Evolutionary conservation across 2,329 filamentous ascomycete species (phyloP).

Genomic region (Colletotrichum cordylinicola): DNA sequence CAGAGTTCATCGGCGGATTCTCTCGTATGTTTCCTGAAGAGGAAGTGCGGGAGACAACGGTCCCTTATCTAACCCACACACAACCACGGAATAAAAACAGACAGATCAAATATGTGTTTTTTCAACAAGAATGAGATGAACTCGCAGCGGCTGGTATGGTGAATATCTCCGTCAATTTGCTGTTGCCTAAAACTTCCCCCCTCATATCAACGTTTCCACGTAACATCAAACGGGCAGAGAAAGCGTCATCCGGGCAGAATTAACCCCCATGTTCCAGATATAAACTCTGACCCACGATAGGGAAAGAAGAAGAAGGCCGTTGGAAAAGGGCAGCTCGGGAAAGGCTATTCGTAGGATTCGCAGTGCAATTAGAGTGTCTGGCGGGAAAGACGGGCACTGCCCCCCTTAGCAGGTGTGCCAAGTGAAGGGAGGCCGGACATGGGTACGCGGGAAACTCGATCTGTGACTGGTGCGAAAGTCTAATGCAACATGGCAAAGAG

Average conservation of each 20-base stretch:
- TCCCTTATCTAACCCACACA: background rate
- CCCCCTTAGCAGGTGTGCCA: background rate
- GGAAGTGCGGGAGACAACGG: background rate
- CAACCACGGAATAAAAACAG: background rate
- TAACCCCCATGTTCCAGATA: background rate
- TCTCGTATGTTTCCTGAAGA: background rate
- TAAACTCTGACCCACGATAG: background rate
- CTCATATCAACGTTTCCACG: background rate
- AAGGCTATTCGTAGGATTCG: background rate
- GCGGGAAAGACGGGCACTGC: background rate
- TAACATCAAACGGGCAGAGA: background rate
- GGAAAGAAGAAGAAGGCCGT: background rate
- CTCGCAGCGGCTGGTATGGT: background rate
- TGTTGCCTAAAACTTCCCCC: background rate
- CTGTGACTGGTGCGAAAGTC: background rate
- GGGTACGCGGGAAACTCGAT: background rate
- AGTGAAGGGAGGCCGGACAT: background rate
- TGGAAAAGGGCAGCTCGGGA: background rate
- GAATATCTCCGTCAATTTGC: background rate
- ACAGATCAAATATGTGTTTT: background rate
- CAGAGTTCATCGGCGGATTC: background rate
- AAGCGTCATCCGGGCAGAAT: background rate
- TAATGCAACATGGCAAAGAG: background rate
- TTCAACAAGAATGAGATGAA: background rate
- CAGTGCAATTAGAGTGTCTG: background rate